Conservation (phyloP, 2,329 filamentous ascomycete genomes). For the Ceratocystis cacaofunesta region DNA sequence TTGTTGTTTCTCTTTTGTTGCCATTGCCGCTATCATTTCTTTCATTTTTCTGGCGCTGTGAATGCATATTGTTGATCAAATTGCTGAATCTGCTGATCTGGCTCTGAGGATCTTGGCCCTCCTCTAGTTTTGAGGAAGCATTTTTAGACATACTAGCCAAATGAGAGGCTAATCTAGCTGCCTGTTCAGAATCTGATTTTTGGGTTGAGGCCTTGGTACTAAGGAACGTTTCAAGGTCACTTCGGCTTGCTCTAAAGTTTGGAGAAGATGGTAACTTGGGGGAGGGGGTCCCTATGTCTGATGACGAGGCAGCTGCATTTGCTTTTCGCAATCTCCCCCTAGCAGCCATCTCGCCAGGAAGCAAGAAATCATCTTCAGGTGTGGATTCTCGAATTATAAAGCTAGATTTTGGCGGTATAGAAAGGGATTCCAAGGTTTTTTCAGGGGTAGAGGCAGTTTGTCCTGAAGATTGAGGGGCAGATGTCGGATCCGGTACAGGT, state of each 20-base stretch:
- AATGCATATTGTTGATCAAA: conserved; percentile 6
- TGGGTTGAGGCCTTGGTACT: not conserved
- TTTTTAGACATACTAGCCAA: not conserved
- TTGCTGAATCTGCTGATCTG: conserved; percentile 11
- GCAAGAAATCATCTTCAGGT: conserved; percentile 6
- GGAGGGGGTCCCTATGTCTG: not conserved
- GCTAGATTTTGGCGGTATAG: not conserved
- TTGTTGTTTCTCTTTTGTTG: not conserved
- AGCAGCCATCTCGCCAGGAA: conserved; percentile 7
- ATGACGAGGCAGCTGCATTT: not conserved
- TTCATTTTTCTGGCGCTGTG: conserved; percentile 10
- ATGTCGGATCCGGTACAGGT: not conserved
- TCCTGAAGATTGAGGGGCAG: not conserved
- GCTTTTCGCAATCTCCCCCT: not conserved
- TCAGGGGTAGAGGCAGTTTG: not conserved
- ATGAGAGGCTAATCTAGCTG: not conserved
- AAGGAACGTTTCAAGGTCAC: not conserved
- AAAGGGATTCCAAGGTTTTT: not conserved
- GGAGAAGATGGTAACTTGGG: not conserved
- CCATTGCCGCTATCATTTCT: not conserved
- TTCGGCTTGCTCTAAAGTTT: not conserved
- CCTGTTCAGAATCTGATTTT: not conserved
- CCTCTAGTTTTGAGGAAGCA: not conserved
- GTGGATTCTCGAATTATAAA: conserved; percentile 10
- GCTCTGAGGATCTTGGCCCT: not conserved